phyloP scores from a whole-genome alignment of 768 basidiomycete species.

The Termitomyces sp. region DNA sequence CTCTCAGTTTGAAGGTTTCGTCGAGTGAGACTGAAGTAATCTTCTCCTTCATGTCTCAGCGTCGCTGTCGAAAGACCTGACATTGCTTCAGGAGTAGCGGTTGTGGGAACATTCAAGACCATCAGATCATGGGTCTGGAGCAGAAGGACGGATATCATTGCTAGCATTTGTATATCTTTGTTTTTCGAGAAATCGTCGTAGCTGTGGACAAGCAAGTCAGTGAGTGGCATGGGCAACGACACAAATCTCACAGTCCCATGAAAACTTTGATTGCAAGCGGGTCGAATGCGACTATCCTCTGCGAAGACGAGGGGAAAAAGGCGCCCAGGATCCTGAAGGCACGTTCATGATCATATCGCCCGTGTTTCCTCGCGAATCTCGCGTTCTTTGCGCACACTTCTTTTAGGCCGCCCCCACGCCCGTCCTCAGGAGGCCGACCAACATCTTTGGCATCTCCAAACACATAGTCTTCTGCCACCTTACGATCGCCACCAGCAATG shows the following conservation, averaged over 20 bases:
- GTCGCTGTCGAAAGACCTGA: neutral
- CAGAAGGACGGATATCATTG: constrained; percentile 67
- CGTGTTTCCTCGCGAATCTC: constrained; percentile 46
- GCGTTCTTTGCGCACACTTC: constrained; percentile 59
- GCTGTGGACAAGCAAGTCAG: constrained; percentile 18
- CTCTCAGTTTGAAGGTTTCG: constrained; percentile 26
- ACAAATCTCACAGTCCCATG: constrained; percentile 39
- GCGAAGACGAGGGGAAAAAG: constrained; percentile 32
- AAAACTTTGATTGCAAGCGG: constrained; percentile 34
- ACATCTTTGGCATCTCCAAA: constrained; percentile 3
- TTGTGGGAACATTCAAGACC: constrained; percentile 8
- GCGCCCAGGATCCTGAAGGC: constrained; percentile 53
- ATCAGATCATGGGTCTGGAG: constrained; percentile 40
- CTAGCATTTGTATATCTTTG: constrained; percentile 78
- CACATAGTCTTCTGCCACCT: constrained; percentile 59
- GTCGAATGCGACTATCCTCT: constrained; percentile 20
- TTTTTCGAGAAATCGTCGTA: constrained; percentile 35
- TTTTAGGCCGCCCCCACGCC: constrained; percentile 25
- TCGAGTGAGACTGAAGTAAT: constrained; percentile 56
- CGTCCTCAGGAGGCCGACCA: neutral
- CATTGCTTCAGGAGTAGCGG: constrained; percentile 8
- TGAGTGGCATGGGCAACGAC: constrained; percentile 1
- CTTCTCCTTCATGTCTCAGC: constrained; percentile 26
- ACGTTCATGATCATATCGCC: constrained; percentile 67
- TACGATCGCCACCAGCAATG: constrained; percentile 45